Base-by-base conservation (phyloP, 768 basidiomycete genomes). In the Leucocoprinus sp. region DNA sequence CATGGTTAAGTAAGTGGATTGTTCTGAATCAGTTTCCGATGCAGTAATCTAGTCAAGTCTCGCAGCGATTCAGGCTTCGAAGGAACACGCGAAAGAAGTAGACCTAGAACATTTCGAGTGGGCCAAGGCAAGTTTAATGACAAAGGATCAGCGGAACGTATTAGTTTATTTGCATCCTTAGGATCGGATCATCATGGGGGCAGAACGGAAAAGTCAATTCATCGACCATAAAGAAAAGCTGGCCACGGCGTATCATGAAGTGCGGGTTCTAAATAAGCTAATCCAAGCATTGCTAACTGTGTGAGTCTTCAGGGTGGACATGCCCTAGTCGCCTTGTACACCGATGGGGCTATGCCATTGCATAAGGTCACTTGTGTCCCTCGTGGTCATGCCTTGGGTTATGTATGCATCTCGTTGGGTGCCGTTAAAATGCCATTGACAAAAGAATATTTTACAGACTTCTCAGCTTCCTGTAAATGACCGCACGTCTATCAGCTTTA, bases 341-440 rank as follows among this genome's bases (percentile, higher is more conserved):
- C 96, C 1, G 78, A 88, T 51, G 95, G 93, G 40, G 92, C 93
- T 34, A 92, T 93, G 78, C 96, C 96, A 33, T 66, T 99, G 51
- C 93, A 98, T 64, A 96, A 96, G 68, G 95, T 98, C 26, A 98
- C 95, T 19, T 96, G 95, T 60, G 78, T 99, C 43, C 95, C 95
- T 31, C 86, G 96, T 55, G 96, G 96, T 21, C 87, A 95, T 59
- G 86, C 93, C 17, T 74, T 98, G 36, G 93, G 93, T 46, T 67
- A 86, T 54, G 88, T 91, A 67, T 53, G 82, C 75, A 49, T 49
- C 37, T 39, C 37, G 42, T 42, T 43, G 12, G 15, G 38, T 45
- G 22, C 42, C 38, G 15, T 43, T 43, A 9, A 18, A 23, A 27
- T 44, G 35, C 23, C 42, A 47, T 51, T 52, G 29, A 53, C 23